Evolutionary conservation across 805 yeast genomes (phyloP), one percentile per base, ranked within the genome.

Genomic region (Naumovozyma castellii): DNA sequence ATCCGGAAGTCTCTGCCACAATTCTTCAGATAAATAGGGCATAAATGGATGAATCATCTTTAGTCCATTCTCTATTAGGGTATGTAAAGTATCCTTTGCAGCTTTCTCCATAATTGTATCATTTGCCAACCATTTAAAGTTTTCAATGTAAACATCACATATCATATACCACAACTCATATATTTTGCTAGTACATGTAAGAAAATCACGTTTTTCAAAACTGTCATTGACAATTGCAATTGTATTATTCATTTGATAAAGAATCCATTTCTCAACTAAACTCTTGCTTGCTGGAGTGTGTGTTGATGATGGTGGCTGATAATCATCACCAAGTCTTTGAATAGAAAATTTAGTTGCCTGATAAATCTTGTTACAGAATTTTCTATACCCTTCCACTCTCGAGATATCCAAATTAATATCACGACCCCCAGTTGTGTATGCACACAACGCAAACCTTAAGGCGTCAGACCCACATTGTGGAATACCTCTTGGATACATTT

Each of bases 391-490:
- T 61, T 90, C 97, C 47, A 92, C 95, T 67, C 97, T 82, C 61
- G 84, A 71, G 51, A 92, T 86, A 61, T 92, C 97, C 61, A 90
- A 72, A 68, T 88, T 90, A 63, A 90, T 90, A 59, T 90, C 97
- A 66, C 96, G 79, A 51, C 95, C 95, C 66, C 97, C 97, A 36
- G 97, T 88, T 36, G 95, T 82, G 72, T 88, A 90, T 37, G 97
- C 95, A 75, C 97, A 90, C 47, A 90, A 74, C 31, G 97, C 96
- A 61, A 90, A 92, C 68, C 98, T 79, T 66, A 90, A 69, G 34
- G 97, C 98, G 66, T 90, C 98, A 35, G 97, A 85, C 68, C 98
- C 98, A 74, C 97, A 92, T 69, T 90, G 94, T 39, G 97, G 96
- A 50, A 90, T 88, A 68, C 97, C 97, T 52, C 78, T 77, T 44